Conservation (phyloP, 2,329 filamentous ascomycete genomes). For the Chaetomiaceae sp. region DNA sequence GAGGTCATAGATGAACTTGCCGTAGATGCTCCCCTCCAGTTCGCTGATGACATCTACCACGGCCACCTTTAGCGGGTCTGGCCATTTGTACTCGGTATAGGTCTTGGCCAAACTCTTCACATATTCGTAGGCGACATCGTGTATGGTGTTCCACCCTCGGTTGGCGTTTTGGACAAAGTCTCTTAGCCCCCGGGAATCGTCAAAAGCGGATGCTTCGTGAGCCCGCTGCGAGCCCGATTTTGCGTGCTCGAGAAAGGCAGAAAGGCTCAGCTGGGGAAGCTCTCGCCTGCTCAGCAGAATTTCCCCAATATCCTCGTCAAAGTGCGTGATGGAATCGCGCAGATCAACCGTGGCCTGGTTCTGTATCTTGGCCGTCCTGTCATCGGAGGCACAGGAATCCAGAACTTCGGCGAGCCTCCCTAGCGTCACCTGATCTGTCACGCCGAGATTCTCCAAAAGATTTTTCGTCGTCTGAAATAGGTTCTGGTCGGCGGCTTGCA, state of each 20-base stretch:
- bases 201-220: conserved; percentile 43
- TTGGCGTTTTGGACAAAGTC: conserved; percentile 48
- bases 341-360: conserved; percentile 46
- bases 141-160: conserved; percentile 46
- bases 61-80: conserved; percentile 50
- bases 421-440: conserved; percentile 45
- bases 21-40: conserved; percentile 49
- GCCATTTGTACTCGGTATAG: conserved; percentile 54
- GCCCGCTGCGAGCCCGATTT: conserved; percentile 51
- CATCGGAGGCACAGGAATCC: conserved; percentile 48
- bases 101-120: conserved; percentile 44
- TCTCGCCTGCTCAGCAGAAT: conserved; percentile 51
- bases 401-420: conserved; percentile 45
- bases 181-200: conserved; percentile 48
- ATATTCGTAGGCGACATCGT: conserved; percentile 58
- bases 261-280: conserved; percentile 48
- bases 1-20: conserved; percentile 40
- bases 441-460: conserved; percentile 50
- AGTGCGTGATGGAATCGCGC: conserved; percentile 43
- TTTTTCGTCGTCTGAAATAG: conserved; percentile 53
- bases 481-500: conserved; percentile 52
- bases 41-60: conserved; percentile 54
- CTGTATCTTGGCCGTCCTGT: conserved; percentile 45
- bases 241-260: conserved; percentile 59
- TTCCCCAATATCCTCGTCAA: conserved; percentile 50